Evolutionary conservation across 1,139 yeast species (phyloP).

Genomic region (Geotrichum reessii): DNA sequence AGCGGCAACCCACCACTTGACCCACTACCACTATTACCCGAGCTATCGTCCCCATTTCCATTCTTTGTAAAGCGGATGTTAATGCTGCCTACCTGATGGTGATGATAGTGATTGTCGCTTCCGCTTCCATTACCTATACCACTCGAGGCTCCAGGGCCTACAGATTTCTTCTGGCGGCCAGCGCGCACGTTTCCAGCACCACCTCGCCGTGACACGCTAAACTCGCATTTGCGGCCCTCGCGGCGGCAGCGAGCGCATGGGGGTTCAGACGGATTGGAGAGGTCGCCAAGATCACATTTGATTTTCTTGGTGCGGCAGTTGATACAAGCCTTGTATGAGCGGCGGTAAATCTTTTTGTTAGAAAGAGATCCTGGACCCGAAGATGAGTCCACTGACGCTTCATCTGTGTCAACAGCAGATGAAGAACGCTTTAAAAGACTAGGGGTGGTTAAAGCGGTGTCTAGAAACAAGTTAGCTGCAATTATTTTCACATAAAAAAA

Average conservation of each 20-base stretch:
- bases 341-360: constrained; percentile 35
- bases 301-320: constrained; percentile 79
- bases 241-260: constrained; percentile 82
- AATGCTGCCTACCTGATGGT: neutral
- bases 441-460: neutral
- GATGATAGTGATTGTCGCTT: neutral
- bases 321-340: constrained; percentile 78
- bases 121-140: constrained; percentile 4
- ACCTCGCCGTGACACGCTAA: constrained; percentile 60
- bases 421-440: neutral
- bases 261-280: constrained; percentile 66
- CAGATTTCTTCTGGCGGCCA: constrained; percentile 33
- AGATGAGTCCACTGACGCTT: neutral
- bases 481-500: neutral
- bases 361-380: neutral
- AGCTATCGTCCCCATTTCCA: neutral
- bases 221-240: constrained; percentile 74
- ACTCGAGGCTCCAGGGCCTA: neutral
- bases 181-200: constrained; percentile 45
- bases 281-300: constrained; percentile 76
- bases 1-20: neutral
- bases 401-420: neutral
- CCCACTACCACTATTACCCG: neutral
- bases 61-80: neutral
- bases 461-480: neutral